phyloP scores from a whole-genome alignment of 495 filamentous ascomycete genomes.

The Neurospora cerealis region DNA sequence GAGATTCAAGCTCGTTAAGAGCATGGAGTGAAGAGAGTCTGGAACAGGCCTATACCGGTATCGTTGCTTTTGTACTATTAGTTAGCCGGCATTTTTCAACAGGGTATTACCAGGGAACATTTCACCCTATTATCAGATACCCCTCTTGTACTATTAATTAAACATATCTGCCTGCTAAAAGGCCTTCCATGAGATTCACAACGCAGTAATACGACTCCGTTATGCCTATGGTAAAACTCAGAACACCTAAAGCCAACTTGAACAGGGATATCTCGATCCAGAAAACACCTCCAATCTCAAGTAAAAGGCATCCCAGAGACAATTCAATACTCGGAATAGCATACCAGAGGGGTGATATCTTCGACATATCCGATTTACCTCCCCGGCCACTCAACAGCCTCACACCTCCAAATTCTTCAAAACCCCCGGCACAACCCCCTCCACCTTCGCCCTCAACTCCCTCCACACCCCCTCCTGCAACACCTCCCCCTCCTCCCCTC shows the following conservation, averaged over 20 bases:
- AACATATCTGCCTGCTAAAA: background rate
- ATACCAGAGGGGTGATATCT: too few species aligned
- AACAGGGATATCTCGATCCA: too few species aligned
- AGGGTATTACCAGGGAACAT: background rate
- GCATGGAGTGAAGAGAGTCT: background rate
- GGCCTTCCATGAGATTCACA: background rate
- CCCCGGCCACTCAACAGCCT: background rate
- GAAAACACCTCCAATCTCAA: background rate
- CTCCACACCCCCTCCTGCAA: conserved; percentile 32
- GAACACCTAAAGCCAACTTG: background rate
- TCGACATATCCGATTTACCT: background rate
- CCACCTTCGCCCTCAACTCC: conserved; percentile 42
- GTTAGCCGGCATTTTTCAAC: background rate
- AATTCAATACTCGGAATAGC: rapidly evolving
- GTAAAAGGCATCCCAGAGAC: background rate
- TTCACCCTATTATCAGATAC: background rate
- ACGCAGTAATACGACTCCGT: background rate
- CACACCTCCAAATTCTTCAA: conserved; percentile 1
- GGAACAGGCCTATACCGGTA: background rate
- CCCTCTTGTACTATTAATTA: background rate
- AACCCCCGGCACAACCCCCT: conserved; percentile 27
- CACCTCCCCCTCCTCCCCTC: background rate
- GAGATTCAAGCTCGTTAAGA: background rate
- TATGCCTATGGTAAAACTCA: background rate
- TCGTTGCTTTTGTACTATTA: background rate